A percentile compares a stretch with the other conserved stretches of the same genome.
Evolutionary conservation across 2,329 filamentous ascomycete species (phyloP).

Genomic region (Shiraia sp.): DNA sequence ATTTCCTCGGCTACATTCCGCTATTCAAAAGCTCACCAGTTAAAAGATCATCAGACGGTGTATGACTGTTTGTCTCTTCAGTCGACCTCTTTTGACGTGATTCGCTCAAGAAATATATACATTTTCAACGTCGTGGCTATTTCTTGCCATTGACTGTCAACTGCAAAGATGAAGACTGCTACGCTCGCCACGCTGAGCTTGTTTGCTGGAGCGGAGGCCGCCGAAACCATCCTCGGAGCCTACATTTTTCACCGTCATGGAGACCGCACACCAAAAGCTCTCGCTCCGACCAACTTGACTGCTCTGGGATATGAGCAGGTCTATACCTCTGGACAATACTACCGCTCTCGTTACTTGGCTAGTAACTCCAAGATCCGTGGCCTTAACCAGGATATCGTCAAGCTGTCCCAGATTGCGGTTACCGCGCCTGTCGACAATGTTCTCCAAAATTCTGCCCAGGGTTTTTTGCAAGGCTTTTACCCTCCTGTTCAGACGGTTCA

Average conservation of each 20-base stretch:
- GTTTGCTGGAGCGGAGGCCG: slow-evolving; percentile 33
- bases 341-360: slow-evolving; percentile 74
- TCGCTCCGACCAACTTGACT: slow-evolving; percentile 73
- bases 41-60: slow-evolving; percentile 19
- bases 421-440: slow-evolving; percentile 75
- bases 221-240: slow-evolving; percentile 75
- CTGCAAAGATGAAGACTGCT: slow-evolving; percentile 27
- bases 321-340: slow-evolving; percentile 73
- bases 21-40: slow-evolving; percentile 6
- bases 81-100: slow-evolving; percentile 6
- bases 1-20: slow-evolving; percentile 23
- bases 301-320: slow-evolving; percentile 78
- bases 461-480: slow-evolving; percentile 85
- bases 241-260: slow-evolving; percentile 92
- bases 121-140: slow-evolving; percentile 1
- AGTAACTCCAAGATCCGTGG: slow-evolving; percentile 65
- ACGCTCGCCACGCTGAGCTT: slow-evolving; percentile 29
- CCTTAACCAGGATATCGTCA: slow-evolving; percentile 68
- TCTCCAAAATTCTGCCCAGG: slow-evolving; percentile 76
- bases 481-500: slow-evolving; percentile 67
- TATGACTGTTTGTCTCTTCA: slow-evolving; percentile 1
- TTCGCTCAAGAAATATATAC: too few species aligned
- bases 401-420: slow-evolving; percentile 70
- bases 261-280: slow-evolving; percentile 80
- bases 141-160: slow-evolving; percentile 1